These are phyloP conservation scores for Stentor coeruleus DNA, from an alignment of 73 alveolate species.

Conservation along the genomic window DNA sequence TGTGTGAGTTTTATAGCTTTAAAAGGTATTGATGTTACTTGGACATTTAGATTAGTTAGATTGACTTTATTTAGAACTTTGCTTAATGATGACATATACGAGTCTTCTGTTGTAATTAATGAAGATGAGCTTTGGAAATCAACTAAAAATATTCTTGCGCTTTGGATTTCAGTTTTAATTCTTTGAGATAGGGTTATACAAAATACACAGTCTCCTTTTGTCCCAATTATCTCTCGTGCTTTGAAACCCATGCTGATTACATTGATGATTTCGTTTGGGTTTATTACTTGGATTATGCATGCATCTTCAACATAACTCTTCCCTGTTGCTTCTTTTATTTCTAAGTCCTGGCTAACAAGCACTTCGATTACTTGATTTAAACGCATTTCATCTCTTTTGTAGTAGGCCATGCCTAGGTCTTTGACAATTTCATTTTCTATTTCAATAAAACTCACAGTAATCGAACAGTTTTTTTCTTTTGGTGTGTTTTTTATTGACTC, in stretches of 20 bases:
- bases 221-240: neutral
- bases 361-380: neutral
- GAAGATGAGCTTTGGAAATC: neutral
- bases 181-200: neutral
- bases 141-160: conserved; percentile 11
- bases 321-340: neutral
- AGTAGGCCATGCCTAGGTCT: conserved; percentile 1
- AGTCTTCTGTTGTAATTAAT: neutral
- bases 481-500: neutral
- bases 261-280: neutral
- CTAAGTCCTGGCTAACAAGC: neutral
- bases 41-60: neutral
- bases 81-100: neutral
- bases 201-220: neutral
- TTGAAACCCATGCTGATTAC: neutral
- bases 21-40: neutral
- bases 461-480: neutral
- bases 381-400: neutral
- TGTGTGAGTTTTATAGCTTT: conserved; percentile 1
- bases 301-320: conserved; percentile 13
- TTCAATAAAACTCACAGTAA: conserved; percentile 13
- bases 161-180: neutral
- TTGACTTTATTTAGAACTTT: conserved; percentile 1
- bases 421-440: neutral
- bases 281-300: neutral